A percentile compares a stretch with the other conserved stretches of the same genome.
phyloP scores from a whole-genome alignment of 768 basidiomycete genomes.

The Stropharia rugosoannulata region DNA sequence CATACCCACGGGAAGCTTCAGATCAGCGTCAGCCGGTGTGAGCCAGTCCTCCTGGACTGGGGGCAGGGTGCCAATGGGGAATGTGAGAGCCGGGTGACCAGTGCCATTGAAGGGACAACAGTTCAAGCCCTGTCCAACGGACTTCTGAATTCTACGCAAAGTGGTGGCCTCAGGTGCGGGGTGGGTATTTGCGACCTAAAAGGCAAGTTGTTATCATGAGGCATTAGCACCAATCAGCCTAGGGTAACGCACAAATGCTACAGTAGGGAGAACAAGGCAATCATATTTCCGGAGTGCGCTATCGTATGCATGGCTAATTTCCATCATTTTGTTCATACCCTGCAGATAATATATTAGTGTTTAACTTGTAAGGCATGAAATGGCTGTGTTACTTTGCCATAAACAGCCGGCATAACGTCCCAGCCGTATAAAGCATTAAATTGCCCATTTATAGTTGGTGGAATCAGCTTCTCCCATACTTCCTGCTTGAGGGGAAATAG shows the following conservation, averaged over 20 bases:
- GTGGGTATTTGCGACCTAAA: constrained; percentile 21
- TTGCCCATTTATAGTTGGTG: constrained; percentile 19
- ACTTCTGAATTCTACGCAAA: constrained; percentile 25
- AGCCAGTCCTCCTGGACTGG: constrained; percentile 28
- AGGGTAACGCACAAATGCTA: constrained; percentile 15
- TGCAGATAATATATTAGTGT: background rate
- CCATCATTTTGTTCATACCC: constrained; percentile 22
- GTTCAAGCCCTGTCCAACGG: constrained; percentile 26
- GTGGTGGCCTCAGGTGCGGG: constrained; percentile 20
- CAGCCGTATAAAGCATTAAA: constrained; percentile 19
- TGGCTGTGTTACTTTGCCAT: constrained; percentile 14
- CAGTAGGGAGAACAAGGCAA: constrained; percentile 20
- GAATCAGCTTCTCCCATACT: constrained; percentile 20
- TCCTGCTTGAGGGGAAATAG: constrained; percentile 20
- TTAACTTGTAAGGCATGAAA: background rate
- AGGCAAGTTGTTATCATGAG: background rate
- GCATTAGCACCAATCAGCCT: no score
- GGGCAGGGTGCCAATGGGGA: constrained; percentile 39
- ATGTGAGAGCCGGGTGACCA: constrained; percentile 41
- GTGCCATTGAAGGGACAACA: constrained; percentile 30
- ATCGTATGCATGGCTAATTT: constrained; percentile 17
- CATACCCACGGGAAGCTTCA: constrained; percentile 42
- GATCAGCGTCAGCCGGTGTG: constrained; percentile 21
- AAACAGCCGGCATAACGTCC: constrained; percentile 14
- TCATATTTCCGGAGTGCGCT: constrained; percentile 14